Evolutionary conservation across 257 asterid genomes (phyloP).

Genomic region (Solanum pinnatisectum): DNA sequence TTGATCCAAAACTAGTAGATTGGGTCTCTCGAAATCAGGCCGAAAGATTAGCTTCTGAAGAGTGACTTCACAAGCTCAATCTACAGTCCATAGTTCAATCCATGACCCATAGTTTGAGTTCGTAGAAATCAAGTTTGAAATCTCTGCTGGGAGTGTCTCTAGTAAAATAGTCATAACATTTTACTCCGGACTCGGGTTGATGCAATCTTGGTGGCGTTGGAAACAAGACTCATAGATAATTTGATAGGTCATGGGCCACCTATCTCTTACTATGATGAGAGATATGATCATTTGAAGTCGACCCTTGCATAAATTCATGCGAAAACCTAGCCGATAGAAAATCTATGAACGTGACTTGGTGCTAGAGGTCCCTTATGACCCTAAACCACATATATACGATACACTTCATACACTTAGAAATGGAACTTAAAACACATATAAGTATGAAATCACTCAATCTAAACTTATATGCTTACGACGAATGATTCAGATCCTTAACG

Average conservation of each 20-base stretch:
- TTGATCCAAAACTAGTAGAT: background rate
- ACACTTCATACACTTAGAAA: background rate
- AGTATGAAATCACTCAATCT: background rate
- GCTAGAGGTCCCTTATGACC: background rate
- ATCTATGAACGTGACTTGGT: background rate
- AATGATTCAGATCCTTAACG: too few species aligned
- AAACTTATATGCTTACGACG: background rate
- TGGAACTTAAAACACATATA: background rate
- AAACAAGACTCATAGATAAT: background rate
- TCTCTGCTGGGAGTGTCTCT: background rate
- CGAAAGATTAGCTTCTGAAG: background rate
- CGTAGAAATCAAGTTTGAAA: background rate
- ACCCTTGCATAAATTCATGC: background rate
- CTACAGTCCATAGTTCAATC: background rate
- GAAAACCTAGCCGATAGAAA: background rate
- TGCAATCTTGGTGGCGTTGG: background rate
- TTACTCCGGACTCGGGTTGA: background rate
- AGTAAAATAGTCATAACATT: background rate
- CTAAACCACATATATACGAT: background rate
- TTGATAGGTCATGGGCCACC: background rate
- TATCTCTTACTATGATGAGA: background rate
- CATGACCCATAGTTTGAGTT: background rate
- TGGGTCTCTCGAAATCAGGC: background rate
- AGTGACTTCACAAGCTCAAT: background rate
- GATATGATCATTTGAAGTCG: background rate